Percentiles rank a stretch among this genome's conserved stretches.
Evolutionary conservation across 2,329 filamentous ascomycete genomes (phyloP).

Genomic region (Verticillium albo-atrum): DNA sequence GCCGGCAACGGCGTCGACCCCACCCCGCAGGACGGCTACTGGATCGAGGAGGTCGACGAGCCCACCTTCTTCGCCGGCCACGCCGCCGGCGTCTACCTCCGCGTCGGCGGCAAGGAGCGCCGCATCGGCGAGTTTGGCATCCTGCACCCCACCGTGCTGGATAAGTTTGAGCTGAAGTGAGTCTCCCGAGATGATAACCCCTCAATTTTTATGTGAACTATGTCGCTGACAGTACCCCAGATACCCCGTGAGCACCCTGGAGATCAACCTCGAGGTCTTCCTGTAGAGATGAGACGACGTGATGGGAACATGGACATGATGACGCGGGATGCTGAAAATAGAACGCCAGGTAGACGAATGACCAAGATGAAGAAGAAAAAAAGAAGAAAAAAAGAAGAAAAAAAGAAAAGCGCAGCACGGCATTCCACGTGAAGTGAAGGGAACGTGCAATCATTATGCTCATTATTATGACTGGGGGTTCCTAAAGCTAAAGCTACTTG

Average conservation of each 20-base stretch:
- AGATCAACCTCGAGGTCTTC: constrained; percentile 93
- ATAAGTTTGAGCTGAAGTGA: constrained; percentile 86
- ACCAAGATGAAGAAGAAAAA: constrained; percentile 1
- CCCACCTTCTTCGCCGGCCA: constrained; percentile 89
- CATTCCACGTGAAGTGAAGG: not conserved
- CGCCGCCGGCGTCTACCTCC: constrained; percentile 77
- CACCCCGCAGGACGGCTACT: constrained; percentile 70
- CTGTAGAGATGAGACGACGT: constrained; percentile 46
- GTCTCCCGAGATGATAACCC: constrained; percentile 23
- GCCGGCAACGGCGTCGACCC: constrained; percentile 44
- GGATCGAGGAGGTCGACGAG: constrained; percentile 90
- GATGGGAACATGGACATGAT: not conserved
- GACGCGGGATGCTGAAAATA: constrained; percentile 1
- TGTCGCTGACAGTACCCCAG: constrained; percentile 30
- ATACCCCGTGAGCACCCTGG: constrained; percentile 89
- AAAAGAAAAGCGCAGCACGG: constrained; percentile 9
- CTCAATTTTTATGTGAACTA: not conserved
- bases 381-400: constrained; percentile 7
- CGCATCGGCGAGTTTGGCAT: constrained; percentile 91
- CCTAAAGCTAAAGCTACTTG: not conserved
- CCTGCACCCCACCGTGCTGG: constrained; percentile 85
- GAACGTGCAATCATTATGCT: not conserved
- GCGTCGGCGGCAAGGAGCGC: constrained; percentile 66
- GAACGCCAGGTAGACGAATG: constrained; percentile 7
- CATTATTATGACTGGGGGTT: not conserved